phyloP scores from a whole-genome alignment of 1,139 yeast genomes.

The Taphrina betulina region DNA sequence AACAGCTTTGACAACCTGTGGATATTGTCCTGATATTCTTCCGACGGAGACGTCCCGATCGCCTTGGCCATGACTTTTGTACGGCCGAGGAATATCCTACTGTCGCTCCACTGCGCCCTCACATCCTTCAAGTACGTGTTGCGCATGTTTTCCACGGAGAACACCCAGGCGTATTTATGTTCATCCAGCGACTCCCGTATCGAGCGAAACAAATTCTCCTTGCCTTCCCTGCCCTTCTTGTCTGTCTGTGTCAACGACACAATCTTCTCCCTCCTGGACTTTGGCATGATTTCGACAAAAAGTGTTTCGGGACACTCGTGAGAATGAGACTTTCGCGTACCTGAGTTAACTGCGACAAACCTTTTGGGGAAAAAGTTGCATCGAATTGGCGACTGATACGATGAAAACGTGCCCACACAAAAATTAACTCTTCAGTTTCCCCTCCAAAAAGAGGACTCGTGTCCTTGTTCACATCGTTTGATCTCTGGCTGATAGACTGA shows the following conservation, averaged over 20 bases:
- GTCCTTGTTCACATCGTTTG: no score
- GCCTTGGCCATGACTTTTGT: conserved; percentile 92
- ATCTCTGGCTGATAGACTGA: no score
- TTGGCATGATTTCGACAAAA: no score
- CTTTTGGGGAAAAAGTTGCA: no score
- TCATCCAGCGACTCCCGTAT: conserved; percentile 78
- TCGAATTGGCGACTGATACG: no score
- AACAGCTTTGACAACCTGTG: conserved; percentile 59
- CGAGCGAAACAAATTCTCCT: conserved; percentile 85
- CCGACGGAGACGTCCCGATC: conserved; percentile 79
- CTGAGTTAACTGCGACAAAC: no score
- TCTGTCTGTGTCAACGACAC: conserved; percentile 96
- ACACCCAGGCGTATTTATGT: conserved; percentile 71
- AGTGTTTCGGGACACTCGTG: no score
- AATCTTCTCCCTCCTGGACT: conserved; percentile 89
- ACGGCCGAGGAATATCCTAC: conserved; percentile 72
- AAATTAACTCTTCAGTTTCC: no score
- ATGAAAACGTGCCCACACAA: no score
- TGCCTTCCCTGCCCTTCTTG: conserved; percentile 90
- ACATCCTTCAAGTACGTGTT: conserved; percentile 93
- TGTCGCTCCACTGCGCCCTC: conserved; percentile 88
- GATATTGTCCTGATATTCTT: conserved; percentile 84
- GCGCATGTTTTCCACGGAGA: conserved; percentile 86
- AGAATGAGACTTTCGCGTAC: no score
- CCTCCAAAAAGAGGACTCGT: no score